These are phyloP conservation scores for Phylloporus arenicola DNA, from an alignment of 768 basidiomycete species.

Conservation along the genomic window DNA sequence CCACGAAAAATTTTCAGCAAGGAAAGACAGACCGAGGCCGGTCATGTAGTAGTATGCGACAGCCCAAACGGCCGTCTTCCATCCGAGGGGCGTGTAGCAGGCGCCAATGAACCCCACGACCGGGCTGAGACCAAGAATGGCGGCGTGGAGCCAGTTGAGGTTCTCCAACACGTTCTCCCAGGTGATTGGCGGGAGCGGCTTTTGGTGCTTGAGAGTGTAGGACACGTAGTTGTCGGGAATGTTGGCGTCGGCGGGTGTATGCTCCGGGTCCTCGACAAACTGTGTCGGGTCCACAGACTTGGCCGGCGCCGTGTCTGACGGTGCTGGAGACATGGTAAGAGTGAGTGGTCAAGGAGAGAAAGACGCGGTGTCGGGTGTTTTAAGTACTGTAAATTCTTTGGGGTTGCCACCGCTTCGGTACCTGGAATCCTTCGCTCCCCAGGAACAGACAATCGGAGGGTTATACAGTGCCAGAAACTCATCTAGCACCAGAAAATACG, in stretches of 20 bases:
- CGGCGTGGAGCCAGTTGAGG: constrained; percentile 72
- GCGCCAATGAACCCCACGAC: constrained; percentile 69
- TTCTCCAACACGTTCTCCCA: constrained; percentile 56
- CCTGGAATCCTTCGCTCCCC: background rate
- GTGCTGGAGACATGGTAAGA: constrained; percentile 20
- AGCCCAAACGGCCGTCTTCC: constrained; percentile 69
- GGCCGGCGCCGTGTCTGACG: constrained; percentile 8
- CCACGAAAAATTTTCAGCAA: constrained; percentile 4
- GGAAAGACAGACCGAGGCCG: constrained; percentile 64
- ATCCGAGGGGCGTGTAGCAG: constrained; percentile 55
- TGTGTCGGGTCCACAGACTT: constrained; percentile 2
- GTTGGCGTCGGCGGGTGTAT: constrained; percentile 45
- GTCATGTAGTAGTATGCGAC: constrained; percentile 72
- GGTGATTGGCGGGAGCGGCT: constrained; percentile 61
- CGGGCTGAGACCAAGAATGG: constrained; percentile 71
- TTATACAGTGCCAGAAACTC: background rate
- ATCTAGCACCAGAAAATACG: background rate
- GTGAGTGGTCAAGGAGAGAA: constrained; percentile 22
- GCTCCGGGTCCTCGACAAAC: constrained; percentile 26
- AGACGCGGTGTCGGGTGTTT: constrained; percentile 16
- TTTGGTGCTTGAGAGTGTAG: constrained; percentile 63
- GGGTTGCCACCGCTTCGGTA: constrained; percentile 25
- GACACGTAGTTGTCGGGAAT: constrained; percentile 83
- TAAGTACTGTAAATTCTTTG: constrained; percentile 32
- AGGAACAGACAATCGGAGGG: background rate